These are phyloP conservation scores for Pseudohyphozyma bogoriensis DNA, from an alignment of 768 basidiomycete species.

Conservation along the genomic window DNA sequence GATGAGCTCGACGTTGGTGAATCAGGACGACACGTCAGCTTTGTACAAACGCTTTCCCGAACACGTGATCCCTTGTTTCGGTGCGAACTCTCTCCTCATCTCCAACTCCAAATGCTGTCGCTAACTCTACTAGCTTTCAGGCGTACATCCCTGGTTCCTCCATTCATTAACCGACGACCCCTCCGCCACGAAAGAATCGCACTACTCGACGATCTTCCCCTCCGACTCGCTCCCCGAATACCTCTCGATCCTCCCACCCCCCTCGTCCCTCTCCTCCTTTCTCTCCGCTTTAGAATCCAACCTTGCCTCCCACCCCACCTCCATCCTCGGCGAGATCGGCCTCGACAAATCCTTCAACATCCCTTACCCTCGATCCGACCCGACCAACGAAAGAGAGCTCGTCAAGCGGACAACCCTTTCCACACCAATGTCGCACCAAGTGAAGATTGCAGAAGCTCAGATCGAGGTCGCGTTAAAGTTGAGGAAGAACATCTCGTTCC, in stretches of 20 bases:
- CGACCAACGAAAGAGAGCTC: background rate
- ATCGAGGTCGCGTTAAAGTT: slow-evolving; percentile 73
- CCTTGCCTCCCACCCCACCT: slow-evolving; percentile 52
- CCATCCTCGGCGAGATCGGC: slow-evolving; percentile 90
- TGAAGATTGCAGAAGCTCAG: slow-evolving; percentile 69
- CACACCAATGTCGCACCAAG: slow-evolving; percentile 69
- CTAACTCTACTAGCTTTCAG: slow-evolving; percentile 40
- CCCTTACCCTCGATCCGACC: slow-evolving; percentile 52
- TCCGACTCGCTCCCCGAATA: slow-evolving; percentile 37
- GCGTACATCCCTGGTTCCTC: slow-evolving; percentile 87
- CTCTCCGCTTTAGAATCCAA: slow-evolving; percentile 49
- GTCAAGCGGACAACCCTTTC: slow-evolving; percentile 54
- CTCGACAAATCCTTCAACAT: slow-evolving; percentile 72
- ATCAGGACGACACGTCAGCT: slow-evolving; percentile 21
- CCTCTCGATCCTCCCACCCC: slow-evolving; percentile 60
- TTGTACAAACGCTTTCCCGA: slow-evolving; percentile 21
- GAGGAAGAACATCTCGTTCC: slow-evolving; percentile 67
- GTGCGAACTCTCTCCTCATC: slow-evolving; percentile 43
- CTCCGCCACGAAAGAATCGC: slow-evolving; percentile 47
- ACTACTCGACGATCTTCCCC: slow-evolving; percentile 64
- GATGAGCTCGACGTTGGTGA: slow-evolving; percentile 26
- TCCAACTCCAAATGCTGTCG: background rate
- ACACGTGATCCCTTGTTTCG: slow-evolving; percentile 70
- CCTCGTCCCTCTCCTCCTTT: slow-evolving; percentile 52
- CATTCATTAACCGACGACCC: slow-evolving; percentile 10